Base-by-base conservation (phyloP, 345 rosid genomes). In the Geranium brycei region DNA sequence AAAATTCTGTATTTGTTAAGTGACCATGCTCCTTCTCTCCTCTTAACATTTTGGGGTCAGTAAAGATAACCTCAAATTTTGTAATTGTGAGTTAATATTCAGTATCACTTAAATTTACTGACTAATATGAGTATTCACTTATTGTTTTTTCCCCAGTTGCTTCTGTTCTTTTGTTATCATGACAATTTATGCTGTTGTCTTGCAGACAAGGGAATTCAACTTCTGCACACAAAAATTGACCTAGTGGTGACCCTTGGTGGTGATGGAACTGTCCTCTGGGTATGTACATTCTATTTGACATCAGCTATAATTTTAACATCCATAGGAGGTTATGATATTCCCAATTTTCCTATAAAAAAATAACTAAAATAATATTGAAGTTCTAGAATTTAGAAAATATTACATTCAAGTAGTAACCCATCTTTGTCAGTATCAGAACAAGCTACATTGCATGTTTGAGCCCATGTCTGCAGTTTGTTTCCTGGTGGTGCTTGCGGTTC, bases 201-300 rank as follows among this genome's bases (percentile, higher is more conserved):
- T 76, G 61, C 88, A 95, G 99, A 91, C 62, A 64, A 72, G 62
- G 95, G 91, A 70, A 76, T 95, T 74, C 75, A 63, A 59, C 85
- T 63, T 47, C 84, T 95, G 68, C 97, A 91, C 77, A 71, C 85
- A 40, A 82, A 88, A 73, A 91, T 95, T 70, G 99, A 95, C 79
- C 89, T 95, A 67, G 91, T 95, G 51, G 84, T 88, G 63, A 91
- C 99, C 68, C 99, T 95, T 73, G 99, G 99, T 71, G 99, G 99
- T n/a, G 99, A 95, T 80, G 99, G 99, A 66, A 95, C 99, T 38
- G 97, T 95, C 60, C 89, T 95, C 55, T 95, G 99, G 97, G 99
- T 95, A 85, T 17, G 88, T 70, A 11, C 60, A 28, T 47, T 47
- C n/a, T 23, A 4, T 51, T 67, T 47, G 15, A 15, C 16, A 58